Base-by-base conservation (phyloP, 306 rosid species). In the Dalbergia cultrata region DNA sequence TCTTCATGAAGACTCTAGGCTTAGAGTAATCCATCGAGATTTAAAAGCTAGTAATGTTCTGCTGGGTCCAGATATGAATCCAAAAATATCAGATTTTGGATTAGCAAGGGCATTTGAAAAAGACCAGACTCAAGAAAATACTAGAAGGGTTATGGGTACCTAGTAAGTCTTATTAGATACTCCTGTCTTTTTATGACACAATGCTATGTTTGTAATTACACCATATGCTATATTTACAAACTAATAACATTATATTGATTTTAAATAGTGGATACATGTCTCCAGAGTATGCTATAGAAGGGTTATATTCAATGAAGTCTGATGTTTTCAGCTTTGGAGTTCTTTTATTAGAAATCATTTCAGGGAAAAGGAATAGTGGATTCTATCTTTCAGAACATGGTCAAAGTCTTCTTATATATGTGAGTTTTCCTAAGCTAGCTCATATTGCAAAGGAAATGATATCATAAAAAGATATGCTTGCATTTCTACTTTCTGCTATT, bases 21-120 rank as follows among this genome's bases (percentile, higher is more conserved):
- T 81, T 10, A 83, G 62, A 75, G 47, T 87, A 16, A 85, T 89
- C 31, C 93, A 89, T 61, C 68, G 93, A 76, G 89, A 89, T 67
- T 17, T 89, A 1, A 89, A 89, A 80, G 78, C 88, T 8, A 81
- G 75, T 65, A 89, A 89, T 72, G 79, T 89, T 11, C 59, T 89
- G 8, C 13, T 89, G 3, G 87, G 87, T 70, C 31, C 52, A 9
- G 85, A 89, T 0, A 85, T 87, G 87, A 82, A 75, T 72, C 81
- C 88, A 22, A 89, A 89, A 76, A 89, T 87, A 71, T 83, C 88
- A 12, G 93, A 87, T 65, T 89, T 89, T 68, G 89, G 90, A 47
- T 67, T 85, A 37, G 87, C 90, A 41, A 85, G 86, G 33, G 69
- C 82, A 34, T 84, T 87, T 77, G 80, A 61, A 35, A 81, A 75